Evolutionary conservation across 2,329 filamentous ascomycete species (phyloP).

Genomic region (Fusarium sp.): DNA sequence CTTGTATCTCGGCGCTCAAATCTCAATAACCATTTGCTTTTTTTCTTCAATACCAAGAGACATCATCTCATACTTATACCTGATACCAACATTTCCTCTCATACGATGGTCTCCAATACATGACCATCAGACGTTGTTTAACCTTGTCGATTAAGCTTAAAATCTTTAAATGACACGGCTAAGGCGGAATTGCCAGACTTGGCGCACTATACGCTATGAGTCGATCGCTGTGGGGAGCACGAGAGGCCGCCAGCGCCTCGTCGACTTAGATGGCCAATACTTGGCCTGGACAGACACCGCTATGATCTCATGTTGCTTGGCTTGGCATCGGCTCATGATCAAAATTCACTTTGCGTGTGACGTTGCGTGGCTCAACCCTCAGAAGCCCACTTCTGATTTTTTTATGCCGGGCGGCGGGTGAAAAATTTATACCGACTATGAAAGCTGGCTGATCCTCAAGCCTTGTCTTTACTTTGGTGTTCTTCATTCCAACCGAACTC

Average conservation of each 20-base stretch:
- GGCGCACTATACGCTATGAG: conserved; percentile 2
- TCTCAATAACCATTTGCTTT: background rate
- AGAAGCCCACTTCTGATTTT: conserved; percentile 25
- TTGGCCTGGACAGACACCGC: background rate
- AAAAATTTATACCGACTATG: conserved; percentile 17
- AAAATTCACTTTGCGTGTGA: conserved; percentile 26
- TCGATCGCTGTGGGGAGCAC: conserved; percentile 15
- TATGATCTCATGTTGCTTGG: conserved; percentile 32
- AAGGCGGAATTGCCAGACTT: conserved; percentile 29
- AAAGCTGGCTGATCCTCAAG: conserved; percentile 14
- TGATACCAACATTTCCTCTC: background rate
- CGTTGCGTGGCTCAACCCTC: conserved; percentile 37
- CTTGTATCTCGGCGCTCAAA: background rate
- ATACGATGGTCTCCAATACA: background rate
- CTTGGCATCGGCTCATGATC: conserved; percentile 36
- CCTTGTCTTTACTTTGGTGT: background rate
- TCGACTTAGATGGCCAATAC: conserved; percentile 3
- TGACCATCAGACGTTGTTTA: conserved; percentile 11
- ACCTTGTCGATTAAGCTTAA: conserved; percentile 32
- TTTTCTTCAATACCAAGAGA: background rate
- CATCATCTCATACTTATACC: background rate
- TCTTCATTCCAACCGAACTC: background rate
- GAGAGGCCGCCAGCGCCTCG: conserved; percentile 29
- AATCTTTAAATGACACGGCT: conserved; percentile 7
- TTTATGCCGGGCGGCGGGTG: conserved; percentile 6